Conservation (phyloP, 2,329 filamentous ascomycete genomes). For the Colletotrichum orchidophilum region DNA sequence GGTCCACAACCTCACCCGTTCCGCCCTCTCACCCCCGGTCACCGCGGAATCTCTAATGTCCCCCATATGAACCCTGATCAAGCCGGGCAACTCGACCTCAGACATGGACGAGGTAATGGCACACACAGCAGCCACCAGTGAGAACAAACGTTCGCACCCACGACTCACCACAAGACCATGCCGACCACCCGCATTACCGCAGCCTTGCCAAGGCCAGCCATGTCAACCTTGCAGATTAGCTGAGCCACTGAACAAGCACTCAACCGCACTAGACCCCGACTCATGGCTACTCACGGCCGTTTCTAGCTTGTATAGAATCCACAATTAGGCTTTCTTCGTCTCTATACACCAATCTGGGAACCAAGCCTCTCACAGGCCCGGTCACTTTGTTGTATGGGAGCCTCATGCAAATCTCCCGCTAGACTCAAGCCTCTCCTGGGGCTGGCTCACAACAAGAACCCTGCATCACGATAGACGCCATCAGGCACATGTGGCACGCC, state of each 20-base stretch:
- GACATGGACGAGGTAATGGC: not conserved
- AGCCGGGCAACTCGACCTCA: not conserved
- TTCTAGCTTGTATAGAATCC: constrained; percentile 5
- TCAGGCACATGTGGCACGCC: not conserved
- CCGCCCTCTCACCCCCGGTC: constrained; percentile 23
- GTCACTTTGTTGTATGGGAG: not conserved
- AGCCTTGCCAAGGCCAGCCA: constrained; percentile 3
- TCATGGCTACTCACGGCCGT: not conserved
- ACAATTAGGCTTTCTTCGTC: constrained; percentile 18
- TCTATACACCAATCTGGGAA: not conserved
- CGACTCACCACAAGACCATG: not conserved
- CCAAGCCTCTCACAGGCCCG: constrained; percentile 2
- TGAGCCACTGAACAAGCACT: not conserved
- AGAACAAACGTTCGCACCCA: not conserved
- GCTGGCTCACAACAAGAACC: not conserved
- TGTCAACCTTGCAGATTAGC: constrained; percentile 22
- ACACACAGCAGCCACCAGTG: not conserved
- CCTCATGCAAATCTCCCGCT: not conserved
- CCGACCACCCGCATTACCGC: not conserved
- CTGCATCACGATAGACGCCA: not conserved
- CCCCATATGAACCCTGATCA: not conserved
- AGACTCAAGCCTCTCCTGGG: not conserved
- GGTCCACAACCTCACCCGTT: constrained; percentile 11
- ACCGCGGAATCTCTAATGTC: constrained; percentile 24
- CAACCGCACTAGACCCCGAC: not conserved